Base-by-base conservation (phyloP, 2,329 filamentous ascomycete genomes). In the Cercospora sesami region DNA sequence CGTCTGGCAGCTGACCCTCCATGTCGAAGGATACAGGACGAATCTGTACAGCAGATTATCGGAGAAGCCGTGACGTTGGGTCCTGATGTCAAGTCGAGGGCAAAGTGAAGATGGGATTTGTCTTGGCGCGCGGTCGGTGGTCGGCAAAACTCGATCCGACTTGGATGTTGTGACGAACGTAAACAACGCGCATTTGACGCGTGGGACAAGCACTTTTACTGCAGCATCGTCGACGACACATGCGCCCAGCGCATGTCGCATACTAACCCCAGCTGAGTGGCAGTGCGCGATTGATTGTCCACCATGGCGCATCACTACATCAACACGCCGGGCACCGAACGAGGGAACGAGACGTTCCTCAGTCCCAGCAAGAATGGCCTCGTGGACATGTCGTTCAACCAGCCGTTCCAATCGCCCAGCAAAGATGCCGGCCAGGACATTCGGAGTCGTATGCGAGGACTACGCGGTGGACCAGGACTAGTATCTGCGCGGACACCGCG, bases 351-450 rank as follows among this genome's bases (percentile, higher is more conserved):
- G 80, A 96, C 93, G 73, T 94, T 90, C 80, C 84, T 96, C 70
- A 88, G 82, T 79, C 72, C 72, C 7, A 71, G 62, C 51, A 70
- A 72, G 31, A 83, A 88, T 80, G 76, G 75, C 45, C 72, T 75
- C 81, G 89, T 96, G 76, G 93, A 96, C 75, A 89, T 94, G 73
- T 96, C 93, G 63, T 90, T 93, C 75, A 93, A 96, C 78, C 89
- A 92, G 66, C 95, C 94, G 0, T 97, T 97, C 74, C 88, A 90
- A 66, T 93, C 92, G 31, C 94, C 91, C 26, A 87, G 85, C 30
- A 94, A 92, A 79, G 88, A 90, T 76, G 79, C 77, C 48, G 88
- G 89, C 75, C 92, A 79, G 65, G 75, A 95, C 74, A 82, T 97
- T 26, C 82, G 96, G 59, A 89, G 90, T 70, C 89, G 91, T 71